Base-by-base conservation (phyloP, 495 filamentous ascomycete genomes). In the Neurospora africana region DNA sequence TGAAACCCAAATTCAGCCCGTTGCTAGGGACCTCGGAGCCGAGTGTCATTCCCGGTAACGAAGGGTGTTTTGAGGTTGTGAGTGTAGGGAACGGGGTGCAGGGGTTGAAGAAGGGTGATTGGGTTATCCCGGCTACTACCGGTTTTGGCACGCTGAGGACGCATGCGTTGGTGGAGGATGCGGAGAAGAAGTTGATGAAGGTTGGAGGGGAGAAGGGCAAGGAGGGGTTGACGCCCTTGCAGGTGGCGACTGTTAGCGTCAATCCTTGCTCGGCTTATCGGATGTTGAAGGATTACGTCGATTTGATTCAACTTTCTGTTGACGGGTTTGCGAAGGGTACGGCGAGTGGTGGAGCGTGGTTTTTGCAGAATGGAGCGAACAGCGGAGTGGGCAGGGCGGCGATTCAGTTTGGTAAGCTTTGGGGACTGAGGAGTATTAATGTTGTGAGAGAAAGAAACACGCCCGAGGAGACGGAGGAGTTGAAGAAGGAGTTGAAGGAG, bases 331-430 rank as follows among this genome's bases (percentile, higher is more conserved):
- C 53, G 6, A 37, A 75, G 53, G 74, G 75, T 47, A 30, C 74
- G 43, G 43, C 70, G 75, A n/a, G 70, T 70, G 88, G 90, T 69
- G 92, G 92, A 15, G 87, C 91, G 40, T 99, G 96, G 96, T 91
- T 97, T 73, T 85, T 98, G 43, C 96, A 99, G 84, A 99, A 99
- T 76, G 96, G 95, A 3, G 95, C 95, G 10, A 99, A 99, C 78
- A 90, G 87, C 69, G 96, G 93, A 1, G 95, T 98, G 30, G 95
- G 95, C 6, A 82, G 95, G 39, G 91, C 93, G 10, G 94, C 92
- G 21, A 93, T 97, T 70, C 95, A 99, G 81, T 78, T 99, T 0
- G 94, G 87, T 2, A 83, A 82, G 70, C 81, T 91, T 68, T 98
- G 94, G 95, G 94, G 94, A 0, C 86, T 93, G 72, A 89, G 93